A percentile compares a stretch with the other conserved stretches of the same genome.
These are phyloP conservation scores for Capronia americana DNA, from an alignment of 2,329 filamentous ascomycete species.

Conservation along the genomic window DNA sequence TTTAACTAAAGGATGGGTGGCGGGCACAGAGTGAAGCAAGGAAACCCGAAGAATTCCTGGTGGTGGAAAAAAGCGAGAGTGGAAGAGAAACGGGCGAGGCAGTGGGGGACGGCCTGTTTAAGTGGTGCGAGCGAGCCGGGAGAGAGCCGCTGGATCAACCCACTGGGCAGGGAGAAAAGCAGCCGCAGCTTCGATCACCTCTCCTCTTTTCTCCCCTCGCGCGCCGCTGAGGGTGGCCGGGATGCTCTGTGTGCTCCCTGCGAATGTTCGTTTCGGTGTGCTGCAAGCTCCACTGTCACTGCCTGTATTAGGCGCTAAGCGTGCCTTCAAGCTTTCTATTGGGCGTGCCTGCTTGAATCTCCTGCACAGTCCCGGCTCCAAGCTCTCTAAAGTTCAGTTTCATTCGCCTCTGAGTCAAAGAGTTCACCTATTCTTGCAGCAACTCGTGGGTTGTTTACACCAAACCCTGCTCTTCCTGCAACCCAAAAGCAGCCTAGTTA, in stretches of 20 bases:
- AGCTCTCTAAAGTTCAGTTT: slow-evolving; percentile 7
- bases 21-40: slow-evolving; percentile 20
- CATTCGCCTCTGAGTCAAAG: slow-evolving; percentile 18
- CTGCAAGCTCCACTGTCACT: slow-evolving; percentile 26
- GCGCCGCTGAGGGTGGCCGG: slow-evolving; percentile 9
- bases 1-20: slow-evolving; percentile 51
- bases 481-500: slow-evolving; percentile 27
- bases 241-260: slow-evolving; percentile 7
- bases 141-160: slow-evolving; percentile 34
- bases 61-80: slow-evolving; percentile 14
- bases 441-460: slow-evolving; percentile 27
- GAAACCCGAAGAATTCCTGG: slow-evolving; percentile 21
- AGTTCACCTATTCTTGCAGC: slow-evolving; percentile 13
- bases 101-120: slow-evolving; percentile 44
- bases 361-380: slow-evolving; percentile 32
- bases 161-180: slow-evolving; percentile 5
- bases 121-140: slow-evolving; percentile 34
- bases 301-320: slow-evolving; percentile 18
- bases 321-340: slow-evolving; percentile 20
- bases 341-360: slow-evolving; percentile 14
- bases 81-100: slow-evolving; percentile 41
- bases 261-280: slow-evolving; percentile 18
- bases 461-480: slow-evolving; percentile 30
- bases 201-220: slow-evolving; percentile 8
- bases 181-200: slow-evolving; percentile 16